These are phyloP conservation scores for Saturnispora mendoncae DNA, from an alignment of 805 yeast species.

Conservation along the genomic window DNA sequence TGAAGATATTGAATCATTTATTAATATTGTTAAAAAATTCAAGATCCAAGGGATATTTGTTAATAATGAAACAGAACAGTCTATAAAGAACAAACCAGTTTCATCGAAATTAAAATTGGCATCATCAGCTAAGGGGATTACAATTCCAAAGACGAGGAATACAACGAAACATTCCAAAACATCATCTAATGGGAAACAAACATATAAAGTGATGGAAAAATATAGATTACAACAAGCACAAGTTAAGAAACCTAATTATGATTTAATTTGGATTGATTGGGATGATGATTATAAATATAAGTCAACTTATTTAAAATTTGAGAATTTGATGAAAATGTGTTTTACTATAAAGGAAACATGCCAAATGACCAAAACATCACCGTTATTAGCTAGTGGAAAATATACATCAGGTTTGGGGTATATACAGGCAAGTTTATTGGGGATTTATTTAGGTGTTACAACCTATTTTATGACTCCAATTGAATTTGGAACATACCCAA, in stretches of 20 bases:
- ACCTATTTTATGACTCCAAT: constrained; percentile 74
- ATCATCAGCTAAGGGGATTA: constrained; percentile 17
- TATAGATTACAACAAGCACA: constrained; percentile 18
- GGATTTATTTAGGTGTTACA: constrained; percentile 78
- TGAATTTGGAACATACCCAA: constrained; percentile 68
- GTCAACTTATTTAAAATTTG: constrained; percentile 51
- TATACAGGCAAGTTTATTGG: constrained; percentile 73
- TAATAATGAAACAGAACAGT: constrained; percentile 64
- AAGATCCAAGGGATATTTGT: constrained; percentile 65
- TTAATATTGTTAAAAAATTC: constrained; percentile 59
- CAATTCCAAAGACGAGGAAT: constrained; percentile 51
- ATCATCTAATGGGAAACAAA: constrained; percentile 25
- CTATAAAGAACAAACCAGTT: constrained; percentile 60
- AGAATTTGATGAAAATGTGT: constrained; percentile 64
- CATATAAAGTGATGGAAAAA: constrained; percentile 36
- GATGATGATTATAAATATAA: constrained; percentile 63
- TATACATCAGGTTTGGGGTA: constrained; percentile 84
- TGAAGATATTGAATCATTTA: constrained; percentile 65
- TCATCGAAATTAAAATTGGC: constrained; percentile 46
- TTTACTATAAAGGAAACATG: constrained; percentile 89
- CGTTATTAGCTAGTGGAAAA: constrained; percentile 79
- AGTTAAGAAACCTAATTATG: constrained; percentile 30
- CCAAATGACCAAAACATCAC: constrained; percentile 60
- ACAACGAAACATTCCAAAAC: constrained; percentile 49
- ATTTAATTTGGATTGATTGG: constrained; percentile 56